Conservation (phyloP, 371 early-diverging fungal species). For the Circinella minor region DNA sequence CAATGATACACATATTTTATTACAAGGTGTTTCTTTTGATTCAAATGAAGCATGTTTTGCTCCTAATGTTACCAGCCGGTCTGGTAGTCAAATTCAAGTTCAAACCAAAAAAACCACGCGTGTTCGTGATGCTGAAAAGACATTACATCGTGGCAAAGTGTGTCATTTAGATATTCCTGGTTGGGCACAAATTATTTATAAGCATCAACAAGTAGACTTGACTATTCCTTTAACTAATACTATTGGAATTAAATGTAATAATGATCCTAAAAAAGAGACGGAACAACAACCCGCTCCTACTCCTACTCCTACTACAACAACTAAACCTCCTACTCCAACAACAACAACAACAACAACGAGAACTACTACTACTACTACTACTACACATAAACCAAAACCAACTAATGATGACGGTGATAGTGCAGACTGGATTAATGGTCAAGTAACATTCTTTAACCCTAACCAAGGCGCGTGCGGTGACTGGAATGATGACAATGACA, state of each 20-base stretch:
- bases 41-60: slow-evolving; percentile 10
- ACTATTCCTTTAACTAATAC: slow-evolving; percentile 17
- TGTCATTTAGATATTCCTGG: slow-evolving; percentile 19
- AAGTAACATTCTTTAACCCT: slow-evolving; percentile 44
- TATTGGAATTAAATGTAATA: slow-evolving; percentile 15
- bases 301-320: slow-evolving; percentile 12
- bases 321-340: slow-evolving; percentile 7
- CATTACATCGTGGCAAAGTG: slow-evolving; percentile 15
- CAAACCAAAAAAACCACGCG: slow-evolving; percentile 6
- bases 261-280: not conserved
- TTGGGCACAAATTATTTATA: slow-evolving; percentile 15
- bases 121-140: slow-evolving; percentile 15
- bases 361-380: slow-evolving; percentile 22
- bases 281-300: not conserved
- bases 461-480: slow-evolving; percentile 48
- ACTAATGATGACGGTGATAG: slow-evolving; percentile 15
- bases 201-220: slow-evolving; percentile 8
- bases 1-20: slow-evolving; percentile 10
- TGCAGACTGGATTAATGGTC: slow-evolving; percentile 19
- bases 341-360: slow-evolving; percentile 12
- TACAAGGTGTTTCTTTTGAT: slow-evolving; percentile 18
- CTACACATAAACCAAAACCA: slow-evolving; percentile 20
- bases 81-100: slow-evolving; percentile 14
- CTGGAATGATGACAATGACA: slow-evolving; percentile 31
- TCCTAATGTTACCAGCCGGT: slow-evolving; percentile 6